phyloP scores from a whole-genome alignment of 2,329 filamentous ascomycete species.

The Eurotiales sp. region DNA sequence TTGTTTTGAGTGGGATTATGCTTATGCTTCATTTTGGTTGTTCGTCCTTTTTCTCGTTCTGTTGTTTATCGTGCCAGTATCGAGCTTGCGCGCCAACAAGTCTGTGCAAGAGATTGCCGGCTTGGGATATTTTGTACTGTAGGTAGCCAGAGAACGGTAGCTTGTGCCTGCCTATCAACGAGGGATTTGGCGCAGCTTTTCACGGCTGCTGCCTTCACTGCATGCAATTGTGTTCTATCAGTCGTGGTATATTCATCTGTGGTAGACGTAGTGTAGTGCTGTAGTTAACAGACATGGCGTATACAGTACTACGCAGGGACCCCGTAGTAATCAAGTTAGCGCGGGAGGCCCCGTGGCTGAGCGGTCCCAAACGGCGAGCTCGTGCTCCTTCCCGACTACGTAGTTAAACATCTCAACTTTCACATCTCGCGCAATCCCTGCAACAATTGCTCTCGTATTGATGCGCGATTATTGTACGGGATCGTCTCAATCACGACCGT shows the following conservation, averaged over 20 bases:
- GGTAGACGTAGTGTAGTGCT: no score
- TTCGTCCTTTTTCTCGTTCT: not conserved
- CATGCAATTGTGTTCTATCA: no score
- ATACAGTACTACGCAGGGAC: no score
- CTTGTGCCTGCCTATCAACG: not conserved
- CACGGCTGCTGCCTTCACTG: not conserved
- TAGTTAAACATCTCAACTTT: not conserved
- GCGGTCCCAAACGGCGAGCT: conserved; percentile 13
- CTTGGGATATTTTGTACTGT: conserved; percentile 12
- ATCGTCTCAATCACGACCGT: not conserved
- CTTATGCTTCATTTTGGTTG: conserved; percentile 6
- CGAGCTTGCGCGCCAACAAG: not conserved
- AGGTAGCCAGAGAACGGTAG: conserved; percentile 11
- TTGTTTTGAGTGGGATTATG: conserved; percentile 11
- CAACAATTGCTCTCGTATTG: not conserved
- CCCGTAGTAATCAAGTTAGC: conserved; percentile 11
- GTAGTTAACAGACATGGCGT: no score
- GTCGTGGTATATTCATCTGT: no score
- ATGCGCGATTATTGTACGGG: not conserved
- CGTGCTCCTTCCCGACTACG: conserved; percentile 13
- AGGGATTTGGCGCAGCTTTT: conserved; percentile 4
- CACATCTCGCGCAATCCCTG: not conserved
- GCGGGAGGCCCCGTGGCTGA: conserved; percentile 13
- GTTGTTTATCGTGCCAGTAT: not conserved
- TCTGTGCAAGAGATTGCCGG: not conserved